Evolutionary conservation across 2,329 filamentous ascomycete species (phyloP), one percentile per base, ranked within the genome.

Genomic region (Aotearoamyces nothofagi): DNA sequence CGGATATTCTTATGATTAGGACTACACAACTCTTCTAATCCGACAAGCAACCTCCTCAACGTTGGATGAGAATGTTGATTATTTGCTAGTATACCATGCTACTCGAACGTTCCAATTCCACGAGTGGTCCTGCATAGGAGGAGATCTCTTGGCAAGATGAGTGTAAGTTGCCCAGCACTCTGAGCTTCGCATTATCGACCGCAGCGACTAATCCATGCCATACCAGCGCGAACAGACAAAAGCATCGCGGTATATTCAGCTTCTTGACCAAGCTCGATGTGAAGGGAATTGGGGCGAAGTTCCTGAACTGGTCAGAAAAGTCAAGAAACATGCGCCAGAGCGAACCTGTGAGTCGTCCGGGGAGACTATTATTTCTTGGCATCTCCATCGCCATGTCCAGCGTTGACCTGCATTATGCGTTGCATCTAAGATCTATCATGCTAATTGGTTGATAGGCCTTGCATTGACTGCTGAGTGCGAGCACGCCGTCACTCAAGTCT

Each of bases 321-420:
- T 96, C 46, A 79, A 78, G 47, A 96, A 98, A 55, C 87, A 98
- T 66, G 81, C 84, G 43, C 78, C 84, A 22, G 70, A 80, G 36
- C 71, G 81, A 53, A 69, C 70, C 55, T 93, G 87, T 94, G 76
- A 44, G 70, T 50, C 8, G n/a, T n/a, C n/a, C n/a, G n/a, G n/a
- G n/a, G n/a, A n/a, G n/a, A n/a, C n/a, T n/a, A n/a, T n/a, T n/a
- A n/a, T n/a, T n/a, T n/a, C n/a, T n/a, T n/a, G n/a, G n/a, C n/a
- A n/a, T n/a, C n/a, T n/a, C n/a, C n/a, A n/a, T n/a, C n/a, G n/a
- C n/a, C n/a, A n/a, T n/a, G n/a, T n/a, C n/a, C n/a, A n/a, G n/a
- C n/a, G n/a, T 25, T 32, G 23, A 15, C 17, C n/a, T 26, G 26
- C 20, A 27, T 31, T 37, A 35, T 33, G 29, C 31, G 22, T 29